Evolutionary conservation across 345 rosid species (phyloP).

Genomic region (Viola odorata): DNA sequence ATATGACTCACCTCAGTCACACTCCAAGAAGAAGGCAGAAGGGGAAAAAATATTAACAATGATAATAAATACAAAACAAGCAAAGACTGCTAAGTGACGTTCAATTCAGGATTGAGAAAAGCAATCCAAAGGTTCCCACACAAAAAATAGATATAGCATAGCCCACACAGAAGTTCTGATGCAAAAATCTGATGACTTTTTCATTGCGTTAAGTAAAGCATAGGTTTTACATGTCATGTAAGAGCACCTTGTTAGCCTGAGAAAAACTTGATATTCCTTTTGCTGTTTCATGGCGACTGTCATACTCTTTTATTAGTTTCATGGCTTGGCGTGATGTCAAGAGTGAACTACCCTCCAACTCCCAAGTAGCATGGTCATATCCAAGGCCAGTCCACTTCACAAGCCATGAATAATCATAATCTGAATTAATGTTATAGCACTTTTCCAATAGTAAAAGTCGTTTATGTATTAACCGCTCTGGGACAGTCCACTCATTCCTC

Average conservation of each 20-base stretch:
- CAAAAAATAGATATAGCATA: too few species aligned
- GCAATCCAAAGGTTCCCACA: too few species aligned
- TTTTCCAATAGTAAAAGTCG: background rate
- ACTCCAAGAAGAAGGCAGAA: too few species aligned
- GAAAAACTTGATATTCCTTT: background rate
- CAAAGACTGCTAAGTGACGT: too few species aligned
- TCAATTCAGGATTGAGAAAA: too few species aligned
- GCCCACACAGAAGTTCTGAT: too few species aligned
- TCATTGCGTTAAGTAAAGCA: too few species aligned
- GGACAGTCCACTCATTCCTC: slow-evolving; percentile 3
- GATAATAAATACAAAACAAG: too few species aligned
- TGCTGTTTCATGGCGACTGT: background rate
- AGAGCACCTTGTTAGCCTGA: background rate
- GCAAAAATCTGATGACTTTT: background rate
- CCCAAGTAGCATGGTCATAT: slow-evolving; percentile 5
- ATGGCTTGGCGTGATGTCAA: background rate
- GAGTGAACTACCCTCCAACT: slow-evolving; percentile 1
- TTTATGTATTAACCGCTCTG: slow-evolving; percentile 1
- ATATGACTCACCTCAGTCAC: too few species aligned
- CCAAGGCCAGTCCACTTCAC: slow-evolving; percentile 6
- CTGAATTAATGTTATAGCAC: background rate
- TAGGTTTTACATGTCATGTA: background rate
- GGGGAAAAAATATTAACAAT: too few species aligned
- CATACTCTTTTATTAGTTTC: slow-evolving; percentile 2
- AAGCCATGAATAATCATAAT: background rate